These are phyloP conservation scores for Conidiobolus incongruus DNA, from an alignment of 371 early-diverging fungal genomes.

Conservation along the genomic window DNA sequence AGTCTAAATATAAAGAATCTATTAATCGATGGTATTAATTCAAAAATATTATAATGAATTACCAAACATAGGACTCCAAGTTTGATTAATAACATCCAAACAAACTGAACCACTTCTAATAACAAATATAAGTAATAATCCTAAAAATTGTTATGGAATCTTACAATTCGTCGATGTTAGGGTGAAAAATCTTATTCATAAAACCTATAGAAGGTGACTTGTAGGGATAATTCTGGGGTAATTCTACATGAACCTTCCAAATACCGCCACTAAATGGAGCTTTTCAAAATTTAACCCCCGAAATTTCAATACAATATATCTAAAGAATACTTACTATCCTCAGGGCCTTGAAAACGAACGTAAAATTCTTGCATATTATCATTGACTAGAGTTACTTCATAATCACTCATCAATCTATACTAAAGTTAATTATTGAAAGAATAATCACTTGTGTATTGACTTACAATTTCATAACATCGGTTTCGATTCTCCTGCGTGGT, in stretches of 20 bases:
- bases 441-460: slow-evolving; percentile 8
- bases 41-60: slow-evolving; percentile 4
- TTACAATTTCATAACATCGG: slow-evolving; percentile 96
- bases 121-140: neutral
- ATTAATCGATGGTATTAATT: neutral
- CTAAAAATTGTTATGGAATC: slow-evolving; percentile 6
- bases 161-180: slow-evolving; percentile 98
- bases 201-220: slow-evolving; percentile 99
- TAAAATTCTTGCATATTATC: slow-evolving; percentile 98
- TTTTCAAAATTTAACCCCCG: slow-evolving; percentile 8
- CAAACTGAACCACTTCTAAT: slow-evolving; percentile 95
- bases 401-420: slow-evolving; percentile 90
- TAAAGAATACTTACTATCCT: slow-evolving; percentile 62
- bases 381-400: slow-evolving; percentile 92
- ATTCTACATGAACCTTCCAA: slow-evolving; percentile 95
- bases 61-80: slow-evolving; percentile 99
- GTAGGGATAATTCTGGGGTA: slow-evolving; percentile 98
- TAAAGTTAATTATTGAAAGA: neutral
- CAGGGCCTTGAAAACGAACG: slow-evolving; percentile 81
- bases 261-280: slow-evolving; percentile 89
- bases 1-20: slow-evolving; percentile 31
- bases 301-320: neutral
- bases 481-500: slow-evolving; percentile 82
- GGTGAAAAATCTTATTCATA: slow-evolving; percentile 98
- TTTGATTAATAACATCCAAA: slow-evolving; percentile 98